Evolutionary conservation across 2,329 filamentous ascomycete genomes (phyloP).

Genomic region (Trichoderma brevicompactum): DNA sequence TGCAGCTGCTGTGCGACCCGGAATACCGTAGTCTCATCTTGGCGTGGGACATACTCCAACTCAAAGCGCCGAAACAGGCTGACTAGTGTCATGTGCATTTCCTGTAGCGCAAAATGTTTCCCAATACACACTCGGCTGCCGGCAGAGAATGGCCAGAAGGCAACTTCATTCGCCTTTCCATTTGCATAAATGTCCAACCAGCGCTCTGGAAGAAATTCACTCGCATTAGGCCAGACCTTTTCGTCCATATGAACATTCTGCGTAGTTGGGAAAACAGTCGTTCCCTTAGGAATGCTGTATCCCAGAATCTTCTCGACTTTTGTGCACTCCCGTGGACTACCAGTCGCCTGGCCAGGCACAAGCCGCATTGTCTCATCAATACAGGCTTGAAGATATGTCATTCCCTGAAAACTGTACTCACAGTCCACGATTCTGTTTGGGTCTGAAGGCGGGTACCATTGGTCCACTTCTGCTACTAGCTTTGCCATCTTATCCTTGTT

Average conservation of each 20-base stretch:
- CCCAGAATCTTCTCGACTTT: neutral
- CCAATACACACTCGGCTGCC: neutral
- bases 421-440: neutral
- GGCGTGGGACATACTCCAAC: neutral
- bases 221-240: neutral
- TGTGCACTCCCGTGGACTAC: neutral
- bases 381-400: neutral
- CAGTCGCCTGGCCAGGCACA: neutral
- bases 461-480: neutral
- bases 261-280: neutral
- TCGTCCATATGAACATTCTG: neutral
- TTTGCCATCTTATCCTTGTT: neutral
- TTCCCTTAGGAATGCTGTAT: neutral
- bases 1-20: slow-evolving; percentile 1
- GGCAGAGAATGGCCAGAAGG: neutral
- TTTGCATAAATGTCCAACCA: neutral
- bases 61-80: neutral
- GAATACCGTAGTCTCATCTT: slow-evolving; percentile 2
- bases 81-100: neutral
- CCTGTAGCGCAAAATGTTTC: neutral
- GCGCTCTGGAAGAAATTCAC: neutral
- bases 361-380: slow-evolving; percentile 1
- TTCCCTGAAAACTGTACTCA: neutral
- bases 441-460: neutral
- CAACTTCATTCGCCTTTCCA: neutral